phyloP scores from a whole-genome alignment of 441 rosid genomes.

The Pelargonium australe region DNA sequence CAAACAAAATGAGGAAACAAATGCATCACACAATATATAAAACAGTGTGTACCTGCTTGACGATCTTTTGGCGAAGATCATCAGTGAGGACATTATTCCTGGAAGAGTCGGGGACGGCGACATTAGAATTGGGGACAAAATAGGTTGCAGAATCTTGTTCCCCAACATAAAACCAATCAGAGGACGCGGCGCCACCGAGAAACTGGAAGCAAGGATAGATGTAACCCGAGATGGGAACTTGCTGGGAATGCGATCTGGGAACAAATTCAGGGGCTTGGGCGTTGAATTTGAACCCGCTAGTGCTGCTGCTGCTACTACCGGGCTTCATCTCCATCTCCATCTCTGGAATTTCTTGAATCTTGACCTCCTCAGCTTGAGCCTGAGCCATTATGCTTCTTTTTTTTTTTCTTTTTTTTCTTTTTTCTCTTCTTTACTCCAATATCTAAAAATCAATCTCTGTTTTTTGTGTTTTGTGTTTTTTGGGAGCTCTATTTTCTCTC shows the following conservation, averaged over 20 bases:
- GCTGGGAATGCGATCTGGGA: constrained; percentile 55
- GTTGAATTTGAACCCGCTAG: constrained; percentile 62
- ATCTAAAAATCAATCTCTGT: too few relatives aligned
- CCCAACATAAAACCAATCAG: constrained; percentile 75
- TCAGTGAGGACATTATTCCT: constrained; percentile 45
- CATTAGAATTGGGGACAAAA: constrained; percentile 45
- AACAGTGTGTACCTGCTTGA: constrained; percentile 56
- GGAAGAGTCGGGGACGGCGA: constrained; percentile 38
- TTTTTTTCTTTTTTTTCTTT: too few relatives aligned
- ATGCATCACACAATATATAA: background rate
- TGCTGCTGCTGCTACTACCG: constrained; percentile 11
- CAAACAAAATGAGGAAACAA: background rate
- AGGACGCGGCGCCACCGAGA: constrained; percentile 37
- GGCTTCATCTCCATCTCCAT: constrained; percentile 6
- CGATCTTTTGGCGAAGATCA: constrained; percentile 71
- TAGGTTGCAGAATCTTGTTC: constrained; percentile 44
- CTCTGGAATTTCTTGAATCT: constrained; percentile 15
- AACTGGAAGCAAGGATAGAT: constrained; percentile 58
- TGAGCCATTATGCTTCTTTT: constrained; percentile 42
- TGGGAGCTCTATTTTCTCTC: constrained; percentile 2
- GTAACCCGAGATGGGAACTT: constrained; percentile 52
- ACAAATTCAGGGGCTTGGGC: constrained; percentile 85
- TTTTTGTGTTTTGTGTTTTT: too few relatives aligned
- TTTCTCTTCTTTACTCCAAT: too few relatives aligned
- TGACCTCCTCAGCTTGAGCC: constrained; percentile 35